A percentile compares a stretch with the other conserved stretches of the same genome.
These are phyloP conservation scores for Myriosclerotinia curreyana DNA, from an alignment of 2,329 filamentous ascomycete species.

Conservation along the genomic window DNA sequence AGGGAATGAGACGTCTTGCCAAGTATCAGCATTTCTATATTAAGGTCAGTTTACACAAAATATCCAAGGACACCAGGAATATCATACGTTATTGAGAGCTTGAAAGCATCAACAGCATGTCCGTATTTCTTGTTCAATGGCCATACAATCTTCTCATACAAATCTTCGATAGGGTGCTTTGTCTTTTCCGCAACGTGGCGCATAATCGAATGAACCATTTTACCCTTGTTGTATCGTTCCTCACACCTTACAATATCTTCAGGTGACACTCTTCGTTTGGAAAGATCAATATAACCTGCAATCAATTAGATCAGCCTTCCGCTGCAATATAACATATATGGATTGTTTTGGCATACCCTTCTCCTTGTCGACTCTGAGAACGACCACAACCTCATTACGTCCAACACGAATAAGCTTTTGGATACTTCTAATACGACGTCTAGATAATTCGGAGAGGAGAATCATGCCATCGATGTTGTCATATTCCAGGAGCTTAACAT, in stretches of 20 bases:
- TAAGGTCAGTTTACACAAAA: constrained; percentile 25
- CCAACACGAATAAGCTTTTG: constrained; percentile 98
- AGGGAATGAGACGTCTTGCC: constrained; percentile 88
- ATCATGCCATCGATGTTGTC: constrained; percentile 99
- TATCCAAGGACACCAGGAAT: constrained; percentile 18
- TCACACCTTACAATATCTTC: constrained; percentile 99
- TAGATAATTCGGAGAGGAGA: constrained; percentile 91
- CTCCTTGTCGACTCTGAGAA: constrained; percentile 98
- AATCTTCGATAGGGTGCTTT: constrained; percentile 83
- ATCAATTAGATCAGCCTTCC: constrained; percentile 3
- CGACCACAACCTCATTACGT: constrained; percentile 96
- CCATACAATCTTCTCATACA: constrained; percentile 96
- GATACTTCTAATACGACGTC: constrained; percentile 96
- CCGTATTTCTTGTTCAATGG: constrained; percentile 97
- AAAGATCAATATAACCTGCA: constrained; percentile 91
- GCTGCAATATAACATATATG: background rate
- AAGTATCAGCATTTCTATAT: constrained; percentile 86
- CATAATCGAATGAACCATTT: constrained; percentile 99
- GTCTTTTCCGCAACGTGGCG: constrained; percentile 98
- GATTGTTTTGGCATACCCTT: constrained; percentile 60
- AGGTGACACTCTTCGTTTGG: constrained; percentile 94
- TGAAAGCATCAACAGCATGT: constrained; percentile 96
- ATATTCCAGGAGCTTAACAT: constrained; percentile 98
- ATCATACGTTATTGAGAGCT: constrained; percentile 90
- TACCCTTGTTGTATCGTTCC: constrained; percentile 99